These are phyloP conservation scores for Amaranthus palmeri DNA, from an alignment of 148 eudicot species.

Conservation along the genomic window DNA sequence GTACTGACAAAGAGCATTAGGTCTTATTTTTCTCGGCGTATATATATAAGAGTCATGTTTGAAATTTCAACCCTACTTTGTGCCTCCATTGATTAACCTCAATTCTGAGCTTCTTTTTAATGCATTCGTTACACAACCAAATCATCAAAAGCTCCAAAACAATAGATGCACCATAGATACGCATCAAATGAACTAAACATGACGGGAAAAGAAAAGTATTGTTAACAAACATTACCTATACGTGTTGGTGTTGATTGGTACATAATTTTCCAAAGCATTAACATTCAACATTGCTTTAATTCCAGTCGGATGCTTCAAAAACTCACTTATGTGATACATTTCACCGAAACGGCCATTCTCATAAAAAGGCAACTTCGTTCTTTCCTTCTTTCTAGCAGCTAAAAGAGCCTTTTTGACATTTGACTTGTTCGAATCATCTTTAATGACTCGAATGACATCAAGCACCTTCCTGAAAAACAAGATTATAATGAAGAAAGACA, in stretches of 20 bases:
- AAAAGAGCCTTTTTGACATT: constrained; percentile 54
- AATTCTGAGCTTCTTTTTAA: too few species aligned
- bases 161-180: background rate
- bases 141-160: background rate
- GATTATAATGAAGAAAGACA: background rate
- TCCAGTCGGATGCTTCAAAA: constrained; percentile 70
- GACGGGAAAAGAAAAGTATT: constrained; percentile 1
- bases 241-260: constrained; percentile 49
- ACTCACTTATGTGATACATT: constrained; percentile 51
- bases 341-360: constrained; percentile 30
- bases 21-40: too few species aligned
- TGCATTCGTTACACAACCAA: background rate
- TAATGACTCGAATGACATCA: constrained; percentile 31
- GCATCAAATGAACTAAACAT: background rate
- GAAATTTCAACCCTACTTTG: too few species aligned
- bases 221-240: constrained; percentile 46
- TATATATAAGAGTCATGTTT: too few species aligned
- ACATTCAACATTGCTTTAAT: constrained; percentile 73
- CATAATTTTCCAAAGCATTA: constrained; percentile 54
- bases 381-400: constrained; percentile 58
- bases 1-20: too few species aligned
- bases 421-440: constrained; percentile 38
- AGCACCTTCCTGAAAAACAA: constrained; percentile 42
- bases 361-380: constrained; percentile 53
- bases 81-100: too few species aligned